Conservation (phyloP, 148 eudicot species). For the Nepenthes gracilis region DNA sequence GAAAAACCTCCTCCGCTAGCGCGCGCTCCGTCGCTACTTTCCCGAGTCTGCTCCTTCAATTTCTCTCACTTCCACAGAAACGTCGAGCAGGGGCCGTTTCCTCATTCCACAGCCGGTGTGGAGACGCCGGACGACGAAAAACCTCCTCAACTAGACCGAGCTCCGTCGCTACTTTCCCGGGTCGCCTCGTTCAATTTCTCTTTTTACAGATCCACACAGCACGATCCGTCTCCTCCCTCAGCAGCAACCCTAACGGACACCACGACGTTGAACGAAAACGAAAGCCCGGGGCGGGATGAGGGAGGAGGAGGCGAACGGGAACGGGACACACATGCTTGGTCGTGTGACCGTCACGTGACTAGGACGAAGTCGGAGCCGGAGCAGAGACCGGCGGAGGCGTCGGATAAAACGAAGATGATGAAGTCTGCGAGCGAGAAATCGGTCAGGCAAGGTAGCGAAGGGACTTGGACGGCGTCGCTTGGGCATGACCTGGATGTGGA, state of each 20-base stretch:
- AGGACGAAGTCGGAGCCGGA: constrained; percentile 10
- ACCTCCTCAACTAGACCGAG: neutral
- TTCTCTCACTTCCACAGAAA: constrained; percentile 8
- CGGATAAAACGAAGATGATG: constrained; percentile 20
- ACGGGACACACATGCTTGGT: neutral
- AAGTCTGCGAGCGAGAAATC: constrained; percentile 23
- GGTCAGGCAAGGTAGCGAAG: constrained; percentile 2
- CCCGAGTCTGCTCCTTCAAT: constrained; percentile 46
- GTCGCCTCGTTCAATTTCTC: constrained; percentile 24
- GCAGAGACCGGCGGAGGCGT: neutral
- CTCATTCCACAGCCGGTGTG: neutral
- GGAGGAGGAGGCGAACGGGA: constrained; percentile 1
- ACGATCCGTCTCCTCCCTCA: neutral
- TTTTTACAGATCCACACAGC: neutral
- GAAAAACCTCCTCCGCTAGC: constrained; percentile 1
- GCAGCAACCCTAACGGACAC: too few relatives aligned
- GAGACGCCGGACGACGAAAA: neutral
- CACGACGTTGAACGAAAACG: too few relatives aligned
- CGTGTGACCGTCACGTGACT: constrained; percentile 10
- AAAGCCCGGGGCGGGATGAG: neutral
- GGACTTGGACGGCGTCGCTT: constrained; percentile 12
- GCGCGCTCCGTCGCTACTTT: constrained; percentile 42
- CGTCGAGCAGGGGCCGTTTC: neutral
- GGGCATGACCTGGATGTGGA: constrained; percentile 42
- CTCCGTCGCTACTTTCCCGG: constrained; percentile 22